Base-by-base conservation (phyloP, 768 basidiomycete species). In the Mycena sanguinolenta region DNA sequence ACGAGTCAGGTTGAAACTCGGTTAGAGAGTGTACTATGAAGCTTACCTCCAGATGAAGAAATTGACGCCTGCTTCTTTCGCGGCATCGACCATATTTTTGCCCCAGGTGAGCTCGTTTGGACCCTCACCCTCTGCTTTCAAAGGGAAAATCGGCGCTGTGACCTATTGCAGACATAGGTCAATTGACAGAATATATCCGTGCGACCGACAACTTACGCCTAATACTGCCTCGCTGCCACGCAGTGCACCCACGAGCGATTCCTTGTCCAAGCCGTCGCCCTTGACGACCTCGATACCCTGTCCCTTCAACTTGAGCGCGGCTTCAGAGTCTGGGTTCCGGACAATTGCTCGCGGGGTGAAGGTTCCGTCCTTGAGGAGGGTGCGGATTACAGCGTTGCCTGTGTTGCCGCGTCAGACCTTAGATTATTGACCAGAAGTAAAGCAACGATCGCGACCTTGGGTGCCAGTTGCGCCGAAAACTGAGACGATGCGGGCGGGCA, bases 401-500 rank as follows among this genome's bases (percentile, higher is more conserved):
- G 27, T 34, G n/a, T n/a, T n/a, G 32, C 32, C 32, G 6, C 32
- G 32, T 34, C 32, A 44, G 19, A 5, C 39, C 27, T 2, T 25
- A n/a, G 27, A 9, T 8, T 9, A 50, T 46, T 14, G 19, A 6
- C 12, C 14, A 30, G 23, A 27, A 2, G 9, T 53, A 30, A 28
- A 30, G 25, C 34, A 21, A 38, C 8, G 23, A 23, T 2, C 12
- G 62, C 10, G 63, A 70, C 82, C 82, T 77, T 83, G 81, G 21
- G 65, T 69, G 21, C 82, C 82, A 19, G 82, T 83, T 2, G 82
- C 81, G 38, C 83, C 82, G 25, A 80, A 75, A 28, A 83, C 79
- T 5, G 75, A 76, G 44, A 82, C 76, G 34, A 81, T 66, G 21
- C 77, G 59, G 14, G 66, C n/a, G n/a, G n/a, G n/a, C n/a, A n/a